A percentile compares a stretch with the other conserved stretches of the same genome.
These are phyloP conservation scores for Ricinus communis DNA, from an alignment of 345 rosid species.

Conservation along the genomic window DNA sequence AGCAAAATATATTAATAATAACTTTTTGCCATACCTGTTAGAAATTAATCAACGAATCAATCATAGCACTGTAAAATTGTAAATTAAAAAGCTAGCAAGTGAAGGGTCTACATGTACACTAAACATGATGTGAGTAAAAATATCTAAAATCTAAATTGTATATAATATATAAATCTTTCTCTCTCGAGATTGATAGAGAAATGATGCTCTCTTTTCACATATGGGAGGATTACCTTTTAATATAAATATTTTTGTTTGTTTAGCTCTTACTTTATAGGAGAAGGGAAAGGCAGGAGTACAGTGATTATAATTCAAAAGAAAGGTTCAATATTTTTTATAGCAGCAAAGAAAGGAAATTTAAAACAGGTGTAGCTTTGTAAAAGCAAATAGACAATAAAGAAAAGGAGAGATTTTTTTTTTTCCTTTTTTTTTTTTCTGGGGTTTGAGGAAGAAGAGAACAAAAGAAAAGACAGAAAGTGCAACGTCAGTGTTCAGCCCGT, in stretches of 20 bases:
- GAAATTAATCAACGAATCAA: slow-evolving; percentile 46
- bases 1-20: not conserved
- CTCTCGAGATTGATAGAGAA: slow-evolving; percentile 19
- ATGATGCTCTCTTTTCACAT: slow-evolving; percentile 22
- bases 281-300: too few relatives aligned
- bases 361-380: not conserved
- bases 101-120: slow-evolving; percentile 3
- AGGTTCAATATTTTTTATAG: not conserved
- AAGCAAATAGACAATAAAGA: slow-evolving; percentile 33
- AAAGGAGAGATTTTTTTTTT: slow-evolving; percentile 30
- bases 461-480: slow-evolving; percentile 77
- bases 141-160: too few relatives aligned
- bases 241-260: too few relatives aligned
- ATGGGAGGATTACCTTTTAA: too few relatives aligned
- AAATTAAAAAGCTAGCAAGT: slow-evolving; percentile 29
- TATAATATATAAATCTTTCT: too few relatives aligned
- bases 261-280: slow-evolving; percentile 28
- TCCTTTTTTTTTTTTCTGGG: not conserved
- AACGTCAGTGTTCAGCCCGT: slow-evolving; percentile 52
- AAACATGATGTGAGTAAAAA: too few relatives aligned
- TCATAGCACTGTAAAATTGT: slow-evolving; percentile 40
- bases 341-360: slow-evolving; percentile 2
- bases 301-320: slow-evolving; percentile 14
- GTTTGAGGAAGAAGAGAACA: slow-evolving; percentile 41
- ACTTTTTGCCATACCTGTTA: slow-evolving; percentile 34